phyloP scores from a whole-genome alignment of 306 rosid genomes.

The Lagenaria siceraria region DNA sequence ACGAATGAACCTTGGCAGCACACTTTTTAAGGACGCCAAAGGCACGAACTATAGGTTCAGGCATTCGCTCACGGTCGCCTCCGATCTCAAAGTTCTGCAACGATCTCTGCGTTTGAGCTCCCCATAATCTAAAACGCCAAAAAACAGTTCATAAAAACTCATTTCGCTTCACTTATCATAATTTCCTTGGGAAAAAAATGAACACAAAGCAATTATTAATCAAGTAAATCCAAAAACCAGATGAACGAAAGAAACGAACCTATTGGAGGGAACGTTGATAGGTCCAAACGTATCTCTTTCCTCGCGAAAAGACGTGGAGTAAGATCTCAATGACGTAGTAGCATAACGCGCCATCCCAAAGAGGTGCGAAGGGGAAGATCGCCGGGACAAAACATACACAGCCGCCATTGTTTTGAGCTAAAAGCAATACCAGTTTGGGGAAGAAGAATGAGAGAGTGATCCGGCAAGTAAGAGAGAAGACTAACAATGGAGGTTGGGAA shows the following conservation, averaged over 20 bases:
- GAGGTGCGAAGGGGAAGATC: constrained; percentile 34
- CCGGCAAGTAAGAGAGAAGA: neutral
- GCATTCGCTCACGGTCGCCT: constrained; percentile 95
- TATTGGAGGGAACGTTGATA: constrained; percentile 84
- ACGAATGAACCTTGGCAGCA: constrained; percentile 57
- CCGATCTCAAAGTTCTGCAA: constrained; percentile 93
- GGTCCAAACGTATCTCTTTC: constrained; percentile 94
- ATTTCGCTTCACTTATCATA: neutral
- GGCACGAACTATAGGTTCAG: constrained; percentile 87
- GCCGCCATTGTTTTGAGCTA: constrained; percentile 31
- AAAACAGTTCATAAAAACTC: neutral
- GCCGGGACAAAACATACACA: constrained; percentile 40
- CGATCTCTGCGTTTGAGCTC: constrained; percentile 94
- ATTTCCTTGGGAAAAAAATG: neutral
- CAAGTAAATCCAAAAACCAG: neutral
- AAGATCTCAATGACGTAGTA: constrained; percentile 32
- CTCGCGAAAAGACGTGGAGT: constrained; percentile 65
- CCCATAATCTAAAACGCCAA: constrained; percentile 58
- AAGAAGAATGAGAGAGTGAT: neutral
- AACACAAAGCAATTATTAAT: neutral
- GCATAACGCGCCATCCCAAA: constrained; percentile 26
- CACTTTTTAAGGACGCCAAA: constrained; percentile 84
- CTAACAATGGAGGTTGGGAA: neutral
- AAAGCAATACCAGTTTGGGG: neutral
- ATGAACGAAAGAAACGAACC: constrained; percentile 27